Evolutionary conservation across 2,329 filamentous ascomycete species (phyloP).

Genomic region (Thielaviopsis ethacetica): DNA sequence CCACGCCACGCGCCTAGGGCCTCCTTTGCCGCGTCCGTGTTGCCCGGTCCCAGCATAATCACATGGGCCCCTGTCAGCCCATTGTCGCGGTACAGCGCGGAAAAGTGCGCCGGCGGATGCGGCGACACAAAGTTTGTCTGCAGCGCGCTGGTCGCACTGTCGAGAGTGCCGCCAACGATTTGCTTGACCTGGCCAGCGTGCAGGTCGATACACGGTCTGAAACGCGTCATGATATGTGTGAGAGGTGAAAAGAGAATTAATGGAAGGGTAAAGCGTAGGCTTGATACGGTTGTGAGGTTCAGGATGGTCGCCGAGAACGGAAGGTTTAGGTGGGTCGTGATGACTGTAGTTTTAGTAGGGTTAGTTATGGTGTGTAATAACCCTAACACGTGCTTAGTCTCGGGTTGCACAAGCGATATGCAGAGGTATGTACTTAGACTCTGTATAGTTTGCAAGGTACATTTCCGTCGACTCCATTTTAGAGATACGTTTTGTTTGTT

Average conservation of each 20-base stretch:
- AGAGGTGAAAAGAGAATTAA: no score
- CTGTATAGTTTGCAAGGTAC: no score
- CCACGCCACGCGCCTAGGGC: slow-evolving; percentile 64
- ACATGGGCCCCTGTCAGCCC: slow-evolving; percentile 69
- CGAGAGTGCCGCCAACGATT: slow-evolving; percentile 88
- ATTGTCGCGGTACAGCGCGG: slow-evolving; percentile 62
- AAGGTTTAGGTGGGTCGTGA: neutral
- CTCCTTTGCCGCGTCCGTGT: slow-evolving; percentile 62
- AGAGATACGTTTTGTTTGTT: no score
- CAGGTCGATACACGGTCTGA: slow-evolving; percentile 91
- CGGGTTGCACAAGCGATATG: neutral
- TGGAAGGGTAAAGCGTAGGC: no score
- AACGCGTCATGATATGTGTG: slow-evolving; percentile 57
- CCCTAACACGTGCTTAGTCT: no score
- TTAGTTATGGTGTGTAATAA: neutral
- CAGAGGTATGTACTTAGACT: neutral
- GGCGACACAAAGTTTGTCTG: slow-evolving; percentile 88
- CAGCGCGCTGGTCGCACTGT: slow-evolving; percentile 45
- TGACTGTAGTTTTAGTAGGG: neutral
- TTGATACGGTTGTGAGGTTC: neutral
- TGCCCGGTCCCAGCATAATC: slow-evolving; percentile 87
- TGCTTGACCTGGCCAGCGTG: slow-evolving; percentile 97
- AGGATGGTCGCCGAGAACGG: no score
- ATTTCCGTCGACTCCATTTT: no score
- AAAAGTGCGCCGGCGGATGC: slow-evolving; percentile 67